Conservation (phyloP, 192 early-diverging fungal genomes). For the Geranomyces variabilis region DNA sequence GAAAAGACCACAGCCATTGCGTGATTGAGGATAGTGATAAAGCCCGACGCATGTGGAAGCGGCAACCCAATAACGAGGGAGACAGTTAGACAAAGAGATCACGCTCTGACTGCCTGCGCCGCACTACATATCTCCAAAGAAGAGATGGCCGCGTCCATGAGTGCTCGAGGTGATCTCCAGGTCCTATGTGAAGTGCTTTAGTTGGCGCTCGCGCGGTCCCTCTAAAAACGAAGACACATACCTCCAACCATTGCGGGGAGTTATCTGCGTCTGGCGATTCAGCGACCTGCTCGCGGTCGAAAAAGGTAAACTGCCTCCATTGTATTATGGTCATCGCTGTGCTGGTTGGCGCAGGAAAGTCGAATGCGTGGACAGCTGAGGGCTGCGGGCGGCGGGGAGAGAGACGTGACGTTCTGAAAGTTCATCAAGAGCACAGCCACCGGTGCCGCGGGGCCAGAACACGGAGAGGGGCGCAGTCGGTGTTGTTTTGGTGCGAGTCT, state of each 20-base stretch:
- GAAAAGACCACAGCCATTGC: constrained; percentile 34
- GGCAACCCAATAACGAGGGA: constrained; percentile 11
- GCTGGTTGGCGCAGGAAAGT: too few species aligned
- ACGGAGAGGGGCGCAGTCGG: too few species aligned
- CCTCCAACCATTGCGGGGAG: constrained; percentile 64
- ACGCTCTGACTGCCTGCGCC: not conserved
- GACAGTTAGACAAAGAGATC: not conserved
- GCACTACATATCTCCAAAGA: constrained; percentile 45
- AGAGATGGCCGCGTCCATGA: constrained; percentile 56
- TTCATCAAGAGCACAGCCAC: too few species aligned
- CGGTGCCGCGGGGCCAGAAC: too few species aligned
- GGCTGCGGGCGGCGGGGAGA: too few species aligned
- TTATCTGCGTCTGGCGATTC: constrained; percentile 59
- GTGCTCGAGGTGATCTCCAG: constrained; percentile 51
- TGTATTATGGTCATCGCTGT: constrained; percentile 42
- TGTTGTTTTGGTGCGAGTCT: too few species aligned
- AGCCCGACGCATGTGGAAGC: constrained; percentile 36
- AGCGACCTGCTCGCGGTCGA: constrained; percentile 66
- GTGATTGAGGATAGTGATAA: constrained; percentile 41
- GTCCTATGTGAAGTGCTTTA: constrained; percentile 25
- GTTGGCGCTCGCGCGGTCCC: too few species aligned
- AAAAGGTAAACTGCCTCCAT: constrained; percentile 77
- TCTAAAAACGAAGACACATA: constrained; percentile 18
- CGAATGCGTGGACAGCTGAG: too few species aligned
- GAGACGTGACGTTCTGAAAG: too few species aligned